Percentiles rank a stretch among this genome's conserved stretches.
These are phyloP conservation scores for Plasmodium gaboni DNA, from an alignment of 169 alveolate species.

Conservation along the genomic window DNA sequence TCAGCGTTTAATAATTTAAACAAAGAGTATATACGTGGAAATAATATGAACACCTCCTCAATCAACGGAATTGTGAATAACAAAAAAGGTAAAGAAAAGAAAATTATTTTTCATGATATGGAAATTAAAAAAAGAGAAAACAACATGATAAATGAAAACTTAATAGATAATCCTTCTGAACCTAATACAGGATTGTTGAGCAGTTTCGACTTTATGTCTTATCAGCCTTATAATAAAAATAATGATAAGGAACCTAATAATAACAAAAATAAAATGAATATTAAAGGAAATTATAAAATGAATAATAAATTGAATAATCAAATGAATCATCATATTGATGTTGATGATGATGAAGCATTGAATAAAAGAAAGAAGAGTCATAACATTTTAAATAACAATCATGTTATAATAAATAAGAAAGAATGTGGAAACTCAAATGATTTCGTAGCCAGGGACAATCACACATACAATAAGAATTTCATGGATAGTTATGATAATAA, in stretches of 20 bases:
- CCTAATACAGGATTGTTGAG: neutral
- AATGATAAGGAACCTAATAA: slow-evolving; percentile 6
- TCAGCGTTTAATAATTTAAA: neutral
- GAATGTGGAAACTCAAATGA: too few species aligned
- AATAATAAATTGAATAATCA: neutral
- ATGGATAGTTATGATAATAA: too few species aligned
- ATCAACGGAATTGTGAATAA: slow-evolving; percentile 7
- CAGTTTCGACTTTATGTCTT: slow-evolving; percentile 1
- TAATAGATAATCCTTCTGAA: slow-evolving; percentile 1
- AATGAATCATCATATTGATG: neutral
- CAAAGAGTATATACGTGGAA: slow-evolving; percentile 17
- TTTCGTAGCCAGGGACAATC: too few species aligned
- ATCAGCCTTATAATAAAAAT: neutral
- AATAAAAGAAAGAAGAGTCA: neutral
- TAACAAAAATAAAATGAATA: slow-evolving; percentile 5
- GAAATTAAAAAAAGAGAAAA: slow-evolving; percentile 5
- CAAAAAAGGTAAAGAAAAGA: slow-evolving; percentile 18
- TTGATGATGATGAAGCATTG: slow-evolving; percentile 4
- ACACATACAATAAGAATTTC: too few species aligned
- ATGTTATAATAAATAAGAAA: too few species aligned
- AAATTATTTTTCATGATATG: neutral
- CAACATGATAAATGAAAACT: neutral
- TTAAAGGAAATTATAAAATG: slow-evolving; percentile 9
- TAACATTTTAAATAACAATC: too few species aligned
- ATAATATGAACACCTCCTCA: slow-evolving; percentile 11